A percentile compares a stretch with the other conserved stretches of the same genome.
These are phyloP conservation scores for Boletus austroedulis DNA, from an alignment of 1,284 basidiomycete species.

Conservation along the genomic window DNA sequence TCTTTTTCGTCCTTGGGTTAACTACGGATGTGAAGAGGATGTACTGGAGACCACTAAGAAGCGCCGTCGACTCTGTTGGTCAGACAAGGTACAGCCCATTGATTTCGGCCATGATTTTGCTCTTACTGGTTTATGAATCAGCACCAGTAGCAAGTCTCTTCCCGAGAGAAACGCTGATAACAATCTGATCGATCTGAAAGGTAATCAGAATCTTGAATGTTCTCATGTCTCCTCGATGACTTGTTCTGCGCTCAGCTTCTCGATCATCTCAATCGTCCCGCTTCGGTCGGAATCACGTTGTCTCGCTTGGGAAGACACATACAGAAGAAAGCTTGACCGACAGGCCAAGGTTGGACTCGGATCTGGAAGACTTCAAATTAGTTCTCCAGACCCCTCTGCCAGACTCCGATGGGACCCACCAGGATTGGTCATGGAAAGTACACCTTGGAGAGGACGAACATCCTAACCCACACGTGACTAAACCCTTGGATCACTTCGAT, in stretches of 20 bases:
- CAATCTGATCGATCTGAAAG: background rate
- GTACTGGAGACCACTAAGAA: slow-evolving; percentile 13
- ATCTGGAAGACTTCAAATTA: slow-evolving; percentile 1
- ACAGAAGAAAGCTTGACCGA: background rate
- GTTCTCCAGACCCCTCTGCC: slow-evolving; percentile 1
- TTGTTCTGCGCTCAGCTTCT: background rate
- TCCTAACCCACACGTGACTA: background rate
- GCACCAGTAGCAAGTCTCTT: background rate
- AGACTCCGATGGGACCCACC: background rate
- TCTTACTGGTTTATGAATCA: background rate
- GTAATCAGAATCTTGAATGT: background rate
- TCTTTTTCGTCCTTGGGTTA: slow-evolving; percentile 29
- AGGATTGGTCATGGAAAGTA: background rate
- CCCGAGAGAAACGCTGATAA: background rate
- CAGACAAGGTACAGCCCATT: slow-evolving; percentile 5
- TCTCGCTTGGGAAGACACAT: background rate
- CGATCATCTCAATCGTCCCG: background rate
- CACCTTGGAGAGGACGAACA: background rate
- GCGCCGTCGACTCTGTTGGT: background rate
- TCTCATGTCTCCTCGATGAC: background rate
- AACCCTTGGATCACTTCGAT: background rate
- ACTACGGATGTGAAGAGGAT: slow-evolving; percentile 21
- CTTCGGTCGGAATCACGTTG: background rate
- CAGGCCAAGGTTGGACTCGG: background rate
- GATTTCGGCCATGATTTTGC: background rate